phyloP scores from a whole-genome alignment of 495 filamentous ascomycete species.

The Penicillium diatomitis region DNA sequence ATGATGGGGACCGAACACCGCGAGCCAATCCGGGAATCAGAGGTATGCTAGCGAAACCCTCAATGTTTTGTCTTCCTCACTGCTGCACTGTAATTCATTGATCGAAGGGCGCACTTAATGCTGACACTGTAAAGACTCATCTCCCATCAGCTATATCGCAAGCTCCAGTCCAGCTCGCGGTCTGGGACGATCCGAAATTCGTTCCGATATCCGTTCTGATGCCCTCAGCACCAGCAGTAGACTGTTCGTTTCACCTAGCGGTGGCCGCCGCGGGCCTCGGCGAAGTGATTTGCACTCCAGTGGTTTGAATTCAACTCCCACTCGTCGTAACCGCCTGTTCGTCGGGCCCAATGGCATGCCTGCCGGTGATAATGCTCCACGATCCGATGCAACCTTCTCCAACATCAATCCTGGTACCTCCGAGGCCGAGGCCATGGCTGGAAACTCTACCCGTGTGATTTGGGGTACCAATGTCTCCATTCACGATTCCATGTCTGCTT shows the following conservation, averaged over 20 bases:
- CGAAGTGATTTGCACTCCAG: slow-evolving; percentile 81
- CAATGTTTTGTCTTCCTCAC: background rate
- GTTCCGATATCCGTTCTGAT: slow-evolving; percentile 47
- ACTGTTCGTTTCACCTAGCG: slow-evolving; percentile 66
- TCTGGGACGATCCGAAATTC: slow-evolving; percentile 29
- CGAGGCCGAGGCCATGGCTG: slow-evolving; percentile 81
- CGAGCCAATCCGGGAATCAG: slow-evolving; percentile 53
- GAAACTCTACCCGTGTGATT: slow-evolving; percentile 69
- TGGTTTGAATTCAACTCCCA: slow-evolving; percentile 54
- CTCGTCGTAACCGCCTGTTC: slow-evolving; percentile 60
- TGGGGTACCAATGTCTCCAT: slow-evolving; percentile 98
- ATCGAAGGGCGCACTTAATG: too few species aligned
- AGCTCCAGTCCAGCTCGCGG: slow-evolving; percentile 71
- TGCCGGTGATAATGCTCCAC: slow-evolving; percentile 41
- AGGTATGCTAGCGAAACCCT: slow-evolving; percentile 40
- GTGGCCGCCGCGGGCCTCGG: slow-evolving; percentile 42
- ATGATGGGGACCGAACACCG: slow-evolving; percentile 63
- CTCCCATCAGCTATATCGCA: slow-evolving; percentile 78
- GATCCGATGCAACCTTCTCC: slow-evolving; percentile 79
- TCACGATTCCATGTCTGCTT: slow-evolving; percentile 72
- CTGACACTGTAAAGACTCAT: slow-evolving; percentile 54
- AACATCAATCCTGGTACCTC: slow-evolving; percentile 83
- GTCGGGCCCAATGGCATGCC: slow-evolving; percentile 75
- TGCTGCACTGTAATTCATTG: background rate
- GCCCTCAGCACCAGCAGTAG: slow-evolving; percentile 72